Base-by-base conservation (phyloP, 495 filamentous ascomycete species). In the Aspergillus campestris region DNA sequence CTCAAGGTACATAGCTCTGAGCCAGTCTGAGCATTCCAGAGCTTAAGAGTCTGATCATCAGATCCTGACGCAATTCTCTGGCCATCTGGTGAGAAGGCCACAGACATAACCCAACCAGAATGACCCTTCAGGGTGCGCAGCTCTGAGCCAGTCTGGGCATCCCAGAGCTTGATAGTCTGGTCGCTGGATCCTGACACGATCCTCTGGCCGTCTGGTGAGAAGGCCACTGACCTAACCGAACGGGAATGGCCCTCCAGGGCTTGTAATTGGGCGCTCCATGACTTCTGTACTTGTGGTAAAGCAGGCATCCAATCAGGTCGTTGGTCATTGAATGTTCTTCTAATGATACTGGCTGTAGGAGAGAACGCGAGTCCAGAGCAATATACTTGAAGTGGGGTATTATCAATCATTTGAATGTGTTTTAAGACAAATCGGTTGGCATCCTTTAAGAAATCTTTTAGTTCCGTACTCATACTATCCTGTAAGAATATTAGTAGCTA, bases 331-430 rank as follows among this genome's bases (percentile, higher is more conserved):
- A 43, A 43, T 35, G 12, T 24, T 10, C 43, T 50, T 48, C 52
- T 44, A 24, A 66, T 40, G 15, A 57, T 42, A 47, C 61, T 67
- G 24, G 33, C 53, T 31, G 51, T 38, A 40, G 55, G 66, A 15
- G 51, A 42, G 49, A 69, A 71, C 7, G 60, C 38, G 27, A 71
- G 50, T 28, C 47, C 57, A 10, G 52, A 55, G 29, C 27, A 12
- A 33, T 51, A 51, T 12, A 51, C 28, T 32, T 51, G 42, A 13
- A 51, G 42, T 13, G 37, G 42, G 14, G 48, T 42, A 58, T 44
- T 65, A 69, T 32, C 52, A 31, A 45, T 68, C 52, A 14, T 67
- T 47, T 39, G 59, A 56, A 12, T 13, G 48, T 52, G 53, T 10
- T 35, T 39, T 31, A 59, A 44, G 27, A 57, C 42, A 49, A 69